Percentiles rank a stretch among this genome's conserved stretches.
phyloP scores from a whole-genome alignment of 2,329 filamentous ascomycete species.

The Botrytis hyacinthi region DNA sequence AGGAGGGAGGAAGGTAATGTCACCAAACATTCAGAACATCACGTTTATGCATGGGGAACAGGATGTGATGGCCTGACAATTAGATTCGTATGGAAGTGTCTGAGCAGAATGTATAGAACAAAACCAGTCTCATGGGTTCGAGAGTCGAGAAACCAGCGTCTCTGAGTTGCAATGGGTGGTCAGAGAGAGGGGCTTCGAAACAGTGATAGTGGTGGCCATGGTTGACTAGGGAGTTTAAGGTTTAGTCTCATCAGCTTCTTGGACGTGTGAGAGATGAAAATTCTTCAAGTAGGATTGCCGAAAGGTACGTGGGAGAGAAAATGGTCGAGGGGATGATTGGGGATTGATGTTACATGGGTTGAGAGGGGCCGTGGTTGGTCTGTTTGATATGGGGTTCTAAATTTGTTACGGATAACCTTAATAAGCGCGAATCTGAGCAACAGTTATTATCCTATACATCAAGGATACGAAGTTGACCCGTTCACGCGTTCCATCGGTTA shows the following conservation, averaged over 20 bases:
- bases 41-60: conserved; percentile 24
- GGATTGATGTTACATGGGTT: not conserved
- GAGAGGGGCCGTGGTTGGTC: conserved; percentile 4
- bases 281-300: not conserved
- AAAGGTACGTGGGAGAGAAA: not conserved
- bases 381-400: conserved; percentile 8
- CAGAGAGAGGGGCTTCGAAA: conserved; percentile 25
- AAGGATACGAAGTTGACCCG: not conserved
- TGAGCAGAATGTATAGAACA: conserved; percentile 19
- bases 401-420: not conserved
- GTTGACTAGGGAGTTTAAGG: not conserved
- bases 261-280: not conserved
- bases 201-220: conserved; percentile 1
- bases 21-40: conserved; percentile 16
- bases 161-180: conserved; percentile 25
- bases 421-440: not conserved
- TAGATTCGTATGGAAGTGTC: conserved; percentile 17
- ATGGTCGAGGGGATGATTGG: not conserved
- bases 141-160: conserved; percentile 21
- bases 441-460: not conserved
- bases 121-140: conserved; percentile 17
- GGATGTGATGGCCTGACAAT: conserved; percentile 25
- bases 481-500: not conserved
- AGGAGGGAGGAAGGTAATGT: conserved; percentile 3
- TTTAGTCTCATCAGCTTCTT: not conserved